Percentiles rank a stretch among this genome's conserved stretches.
Evolutionary conservation across 108 stramenopile genomes (phyloP).

Genomic region (Craspedostauros australis): DNA sequence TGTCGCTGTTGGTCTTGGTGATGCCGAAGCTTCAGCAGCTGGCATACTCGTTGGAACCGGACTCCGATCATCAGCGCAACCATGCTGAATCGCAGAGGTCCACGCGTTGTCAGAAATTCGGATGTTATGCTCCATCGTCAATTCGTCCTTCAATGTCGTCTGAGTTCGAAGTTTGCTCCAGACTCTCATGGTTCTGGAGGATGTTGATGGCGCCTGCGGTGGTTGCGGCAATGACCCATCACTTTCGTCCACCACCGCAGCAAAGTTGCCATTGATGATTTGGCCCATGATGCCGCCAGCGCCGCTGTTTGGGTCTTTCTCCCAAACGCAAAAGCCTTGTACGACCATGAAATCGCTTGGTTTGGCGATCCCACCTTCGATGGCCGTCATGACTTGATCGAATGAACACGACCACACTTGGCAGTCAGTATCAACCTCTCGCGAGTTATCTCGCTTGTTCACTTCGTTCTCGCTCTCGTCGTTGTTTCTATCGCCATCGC

Average conservation of each 20-base stretch:
- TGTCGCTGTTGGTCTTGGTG: too few relatives aligned
- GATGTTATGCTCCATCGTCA: constrained; percentile 21
- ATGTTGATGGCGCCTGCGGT: neutral
- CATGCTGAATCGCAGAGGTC: neutral
- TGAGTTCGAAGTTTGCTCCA: constrained; percentile 14
- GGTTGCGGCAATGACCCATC: neutral
- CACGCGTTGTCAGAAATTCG: constrained; percentile 19
- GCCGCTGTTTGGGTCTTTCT: constrained; percentile 23
- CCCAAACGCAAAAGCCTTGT: constrained; percentile 53
- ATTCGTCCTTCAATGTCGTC: constrained; percentile 4
- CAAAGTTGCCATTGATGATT: constrained; percentile 27
- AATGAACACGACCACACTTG: constrained; percentile 28
- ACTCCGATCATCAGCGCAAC: too few relatives aligned
- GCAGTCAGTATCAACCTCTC: too few relatives aligned
- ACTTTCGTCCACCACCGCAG: neutral
- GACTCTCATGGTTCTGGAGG: constrained; percentile 1
- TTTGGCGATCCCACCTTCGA: constrained; percentile 24
- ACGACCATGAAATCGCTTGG: constrained; percentile 44
- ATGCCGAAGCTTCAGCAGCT: too few relatives aligned
- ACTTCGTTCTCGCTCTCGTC: too few relatives aligned
- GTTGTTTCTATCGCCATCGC: too few relatives aligned
- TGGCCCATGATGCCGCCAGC: constrained; percentile 29
- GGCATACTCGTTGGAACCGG: too few relatives aligned
- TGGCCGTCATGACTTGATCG: constrained; percentile 29
- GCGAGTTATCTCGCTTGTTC: too few relatives aligned